A percentile compares a stretch with the other conserved stretches of the same genome.
These are phyloP conservation scores for Astragalus glycyphyllos DNA, from an alignment of 306 rosid species.

Conservation along the genomic window DNA sequence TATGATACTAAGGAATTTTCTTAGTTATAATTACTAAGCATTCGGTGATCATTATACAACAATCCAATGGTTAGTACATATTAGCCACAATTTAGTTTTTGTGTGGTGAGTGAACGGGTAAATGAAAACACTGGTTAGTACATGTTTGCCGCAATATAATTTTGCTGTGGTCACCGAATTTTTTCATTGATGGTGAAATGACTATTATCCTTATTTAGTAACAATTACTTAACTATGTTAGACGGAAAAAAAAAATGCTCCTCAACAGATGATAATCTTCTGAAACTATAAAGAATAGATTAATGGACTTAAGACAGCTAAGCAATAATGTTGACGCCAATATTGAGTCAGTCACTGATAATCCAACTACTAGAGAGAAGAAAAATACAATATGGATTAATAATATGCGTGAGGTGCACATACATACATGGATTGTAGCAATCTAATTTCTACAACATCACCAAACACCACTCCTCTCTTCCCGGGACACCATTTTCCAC, in stretches of 20 bases:
- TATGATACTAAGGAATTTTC: no score
- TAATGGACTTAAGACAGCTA: constrained; percentile 35
- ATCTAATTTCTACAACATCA: constrained; percentile 43
- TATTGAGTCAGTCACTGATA: not conserved
- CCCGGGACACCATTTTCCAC: constrained; percentile 18
- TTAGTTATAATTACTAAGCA: no score
- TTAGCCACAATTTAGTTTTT: no score
- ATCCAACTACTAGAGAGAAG: constrained; percentile 44
- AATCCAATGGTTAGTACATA: no score
- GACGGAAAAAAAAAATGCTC: not conserved
- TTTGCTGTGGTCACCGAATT: no score
- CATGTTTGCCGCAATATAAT: no score
- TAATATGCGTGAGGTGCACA: constrained; percentile 36
- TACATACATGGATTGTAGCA: constrained; percentile 28
- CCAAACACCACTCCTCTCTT: constrained; percentile 38
- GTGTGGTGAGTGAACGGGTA: no score
- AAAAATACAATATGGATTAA: constrained; percentile 11
- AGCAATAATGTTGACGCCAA: constrained; percentile 42
- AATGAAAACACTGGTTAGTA: no score
- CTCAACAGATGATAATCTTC: not conserved
- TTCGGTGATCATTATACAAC: no score
- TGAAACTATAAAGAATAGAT: constrained; percentile 4
- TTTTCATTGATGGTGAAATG: no score
- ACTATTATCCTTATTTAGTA: no score
- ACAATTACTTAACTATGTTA: no score